Conservation (phyloP, 345 rosid genomes). For the Erucastrum elatum region DNA sequence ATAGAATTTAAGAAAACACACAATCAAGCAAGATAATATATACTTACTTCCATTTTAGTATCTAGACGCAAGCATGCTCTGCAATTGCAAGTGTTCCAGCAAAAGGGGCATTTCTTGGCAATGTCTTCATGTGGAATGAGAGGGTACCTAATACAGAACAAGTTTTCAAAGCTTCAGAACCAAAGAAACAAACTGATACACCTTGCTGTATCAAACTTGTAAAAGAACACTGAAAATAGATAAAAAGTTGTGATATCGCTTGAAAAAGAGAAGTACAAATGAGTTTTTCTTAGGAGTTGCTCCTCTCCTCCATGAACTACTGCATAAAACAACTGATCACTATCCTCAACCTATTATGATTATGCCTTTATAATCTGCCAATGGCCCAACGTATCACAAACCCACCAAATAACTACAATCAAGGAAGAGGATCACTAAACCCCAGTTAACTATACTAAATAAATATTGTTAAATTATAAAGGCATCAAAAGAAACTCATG, state of each 20-base stretch:
- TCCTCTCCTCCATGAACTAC: too few species aligned
- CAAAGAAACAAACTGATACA: not conserved
- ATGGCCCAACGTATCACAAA: too few species aligned
- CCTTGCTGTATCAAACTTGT: too few species aligned
- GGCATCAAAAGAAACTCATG: not conserved
- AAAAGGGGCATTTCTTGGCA: conserved; percentile 52
- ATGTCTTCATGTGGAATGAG: conserved; percentile 37
- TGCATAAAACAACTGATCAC: too few species aligned
- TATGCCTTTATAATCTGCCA: too few species aligned
- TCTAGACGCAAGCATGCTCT: conserved; percentile 62
- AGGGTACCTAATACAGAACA: not conserved
- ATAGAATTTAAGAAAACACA: not conserved
- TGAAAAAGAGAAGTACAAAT: too few species aligned
- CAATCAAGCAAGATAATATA: not conserved
- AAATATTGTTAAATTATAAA: not conserved
- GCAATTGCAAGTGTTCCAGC: conserved; percentile 62
- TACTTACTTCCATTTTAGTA: conserved; percentile 38
- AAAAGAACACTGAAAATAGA: too few species aligned
- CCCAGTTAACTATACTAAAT: not conserved
- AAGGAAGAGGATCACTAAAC: not conserved
- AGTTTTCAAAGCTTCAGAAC: not conserved
- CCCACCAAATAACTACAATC: not conserved
- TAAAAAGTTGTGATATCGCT: too few species aligned
- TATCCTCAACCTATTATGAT: too few species aligned
- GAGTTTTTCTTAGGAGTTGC: too few species aligned